These are phyloP conservation scores for Tuber magnatum DNA, from an alignment of 495 filamentous ascomycete genomes.

Conservation along the genomic window DNA sequence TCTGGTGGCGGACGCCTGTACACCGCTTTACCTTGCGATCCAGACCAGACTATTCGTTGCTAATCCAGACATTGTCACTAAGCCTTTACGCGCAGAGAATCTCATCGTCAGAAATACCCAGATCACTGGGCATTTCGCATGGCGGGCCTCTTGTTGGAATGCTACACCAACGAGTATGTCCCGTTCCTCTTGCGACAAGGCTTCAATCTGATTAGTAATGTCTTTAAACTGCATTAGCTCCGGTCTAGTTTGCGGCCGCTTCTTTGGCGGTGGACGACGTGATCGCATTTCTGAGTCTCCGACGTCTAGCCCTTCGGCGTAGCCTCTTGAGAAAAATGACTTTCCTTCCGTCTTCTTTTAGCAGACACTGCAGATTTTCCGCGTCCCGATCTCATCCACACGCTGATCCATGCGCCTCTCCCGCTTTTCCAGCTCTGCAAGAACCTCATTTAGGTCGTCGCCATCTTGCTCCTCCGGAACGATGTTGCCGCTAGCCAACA, in stretches of 20 bases:
- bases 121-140: conserved; percentile 76
- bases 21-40: conserved; percentile 76
- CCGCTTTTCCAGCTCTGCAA: conserved; percentile 44
- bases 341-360: conserved; percentile 25
- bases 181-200: conserved; percentile 83
- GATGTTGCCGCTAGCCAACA: conserved; percentile 46
- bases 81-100: conserved; percentile 67
- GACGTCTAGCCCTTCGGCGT: conserved; percentile 1
- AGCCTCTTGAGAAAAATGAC: conserved; percentile 4
- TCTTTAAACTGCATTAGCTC: conserved; percentile 69
- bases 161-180: conserved; percentile 79
- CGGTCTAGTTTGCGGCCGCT: conserved; percentile 59
- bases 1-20: conserved; percentile 88
- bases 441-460: conserved; percentile 44
- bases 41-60: conserved; percentile 80
- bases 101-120: conserved; percentile 94
- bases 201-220: conserved; percentile 86
- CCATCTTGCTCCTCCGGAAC: conserved; percentile 50
- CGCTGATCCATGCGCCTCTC: conserved; percentile 42
- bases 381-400: conserved; percentile 57
- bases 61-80: conserved; percentile 78
- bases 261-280: conserved; percentile 42
- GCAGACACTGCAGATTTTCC: conserved; percentile 45
- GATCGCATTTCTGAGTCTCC: conserved; percentile 25
- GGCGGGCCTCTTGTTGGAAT: conserved; percentile 82